Evolutionary conservation across 306 rosid species (phyloP).

Genomic region (Vicia faba): DNA sequence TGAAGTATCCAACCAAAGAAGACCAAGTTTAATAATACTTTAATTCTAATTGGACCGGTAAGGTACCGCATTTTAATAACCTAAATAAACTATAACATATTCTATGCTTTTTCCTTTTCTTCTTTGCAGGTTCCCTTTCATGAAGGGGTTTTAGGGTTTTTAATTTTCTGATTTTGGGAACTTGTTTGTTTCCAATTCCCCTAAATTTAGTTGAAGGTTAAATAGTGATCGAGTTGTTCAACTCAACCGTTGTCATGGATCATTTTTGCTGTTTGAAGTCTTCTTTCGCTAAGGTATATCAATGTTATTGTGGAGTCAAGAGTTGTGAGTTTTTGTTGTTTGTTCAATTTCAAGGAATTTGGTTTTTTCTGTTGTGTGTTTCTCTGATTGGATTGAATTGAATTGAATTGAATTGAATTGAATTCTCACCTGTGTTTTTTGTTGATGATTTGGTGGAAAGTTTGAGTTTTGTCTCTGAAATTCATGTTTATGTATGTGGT

Average conservation of each 20-base stretch:
- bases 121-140: conserved; percentile 6
- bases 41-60: conserved; percentile 48
- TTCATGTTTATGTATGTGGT: neutral
- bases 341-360: conserved; percentile 26
- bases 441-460: neutral
- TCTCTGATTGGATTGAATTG: conserved; percentile 22
- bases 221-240: conserved; percentile 29
- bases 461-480: conserved; percentile 15
- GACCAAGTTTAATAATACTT: conserved; percentile 34
- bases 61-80: conserved; percentile 40
- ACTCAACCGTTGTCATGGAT: conserved; percentile 51
- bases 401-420: neutral
- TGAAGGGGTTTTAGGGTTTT: conserved; percentile 53
- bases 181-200: conserved; percentile 48
- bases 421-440: conserved; percentile 18
- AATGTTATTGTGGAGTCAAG: conserved; percentile 15
- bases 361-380: conserved; percentile 13
- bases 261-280: conserved; percentile 63
- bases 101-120: conserved; percentile 6
- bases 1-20: conserved; percentile 33
- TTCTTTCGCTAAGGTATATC: conserved; percentile 71
- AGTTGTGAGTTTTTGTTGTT: conserved; percentile 6
- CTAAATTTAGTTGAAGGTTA: conserved; percentile 32
- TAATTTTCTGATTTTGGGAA: conserved; percentile 35
- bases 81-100: conserved; percentile 6